Conservation (phyloP, 495 filamentous ascomycete genomes). For the Astrothelium macrocarpum region DNA sequence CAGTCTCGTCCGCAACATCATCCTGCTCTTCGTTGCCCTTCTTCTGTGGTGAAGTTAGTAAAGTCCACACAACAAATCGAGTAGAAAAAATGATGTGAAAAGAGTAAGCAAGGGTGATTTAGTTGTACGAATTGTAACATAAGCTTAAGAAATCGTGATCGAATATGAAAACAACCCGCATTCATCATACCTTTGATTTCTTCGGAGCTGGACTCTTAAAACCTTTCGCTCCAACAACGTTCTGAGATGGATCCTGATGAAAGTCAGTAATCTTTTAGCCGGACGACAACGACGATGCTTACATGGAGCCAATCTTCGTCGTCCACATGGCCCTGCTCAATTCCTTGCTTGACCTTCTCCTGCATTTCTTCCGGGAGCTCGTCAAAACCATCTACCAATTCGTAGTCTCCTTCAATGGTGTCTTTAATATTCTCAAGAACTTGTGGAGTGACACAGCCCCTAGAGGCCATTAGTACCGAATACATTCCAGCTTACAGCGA, state of each 20-base stretch:
- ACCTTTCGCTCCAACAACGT: constrained; percentile 9
- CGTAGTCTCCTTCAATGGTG: constrained; percentile 54
- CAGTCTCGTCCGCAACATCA: constrained; percentile 21
- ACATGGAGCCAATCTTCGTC: constrained; percentile 73
- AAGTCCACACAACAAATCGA: neutral
- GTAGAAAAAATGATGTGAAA: neutral
- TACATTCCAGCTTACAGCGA: neutral
- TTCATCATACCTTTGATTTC: constrained; percentile 25
- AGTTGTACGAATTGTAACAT: neutral
- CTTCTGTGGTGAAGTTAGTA: constrained; percentile 13
- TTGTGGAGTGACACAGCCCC: constrained; percentile 71
- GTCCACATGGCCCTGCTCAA: constrained; percentile 63
- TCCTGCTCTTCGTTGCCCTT: constrained; percentile 31
- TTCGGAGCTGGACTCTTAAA: constrained; percentile 31
- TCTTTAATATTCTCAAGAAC: constrained; percentile 49
- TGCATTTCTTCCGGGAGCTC: constrained; percentile 53
- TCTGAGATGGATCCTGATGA: constrained; percentile 17
- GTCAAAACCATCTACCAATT: constrained; percentile 72
- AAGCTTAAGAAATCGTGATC: neutral
- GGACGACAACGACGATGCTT: constrained; percentile 29
- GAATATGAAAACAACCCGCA: constrained; percentile 3
- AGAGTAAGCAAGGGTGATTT: neutral
- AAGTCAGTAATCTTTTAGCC: neutral
- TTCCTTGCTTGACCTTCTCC: constrained; percentile 51
- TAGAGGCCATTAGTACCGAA: constrained; percentile 30